Evolutionary conservation across 257 asterid species (phyloP).

Genomic region (Ocimum tenuiflorum): DNA sequence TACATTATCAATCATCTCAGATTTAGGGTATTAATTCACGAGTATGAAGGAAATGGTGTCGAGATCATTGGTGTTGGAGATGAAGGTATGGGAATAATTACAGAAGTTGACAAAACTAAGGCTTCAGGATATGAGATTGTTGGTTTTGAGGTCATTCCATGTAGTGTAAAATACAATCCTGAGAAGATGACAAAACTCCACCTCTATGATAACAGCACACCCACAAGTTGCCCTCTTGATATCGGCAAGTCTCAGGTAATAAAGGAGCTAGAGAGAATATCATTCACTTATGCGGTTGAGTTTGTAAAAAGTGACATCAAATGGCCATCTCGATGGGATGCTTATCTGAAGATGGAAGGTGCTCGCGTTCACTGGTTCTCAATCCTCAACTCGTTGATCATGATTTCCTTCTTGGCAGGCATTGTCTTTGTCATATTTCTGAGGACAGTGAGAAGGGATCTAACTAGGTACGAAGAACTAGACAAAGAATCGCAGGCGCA

Average conservation of each 20-base stretch:
- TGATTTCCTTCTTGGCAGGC: conserved; percentile 68
- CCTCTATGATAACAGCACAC: conserved; percentile 31
- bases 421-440: conserved; percentile 65
- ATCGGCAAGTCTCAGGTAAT: conserved; percentile 54
- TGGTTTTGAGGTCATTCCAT: conserved; percentile 40
- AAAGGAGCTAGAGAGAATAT: conserved; percentile 51
- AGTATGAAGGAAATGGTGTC: conserved; percentile 59
- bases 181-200: conserved; percentile 52
- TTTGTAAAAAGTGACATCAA: conserved; percentile 53
- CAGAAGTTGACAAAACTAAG: conserved; percentile 51
- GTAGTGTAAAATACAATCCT: conserved; percentile 39
- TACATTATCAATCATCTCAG: conserved; percentile 60
- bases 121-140: conserved; percentile 38
- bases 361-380: conserved; percentile 83
- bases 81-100: conserved; percentile 48
- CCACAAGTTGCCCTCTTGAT: conserved; percentile 45
- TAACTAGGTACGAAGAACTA: conserved; percentile 67
- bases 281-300: conserved; percentile 71
- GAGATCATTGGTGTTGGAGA: conserved; percentile 62
- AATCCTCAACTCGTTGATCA: conserved; percentile 66
- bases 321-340: conserved; percentile 92
- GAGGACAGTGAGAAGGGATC: conserved; percentile 74
- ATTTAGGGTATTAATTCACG: conserved; percentile 57
- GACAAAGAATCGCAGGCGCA: conserved; percentile 77
- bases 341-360: conserved; percentile 77